phyloP scores from a whole-genome alignment of 371 early-diverging fungal genomes.

The Mortierella sp. region DNA sequence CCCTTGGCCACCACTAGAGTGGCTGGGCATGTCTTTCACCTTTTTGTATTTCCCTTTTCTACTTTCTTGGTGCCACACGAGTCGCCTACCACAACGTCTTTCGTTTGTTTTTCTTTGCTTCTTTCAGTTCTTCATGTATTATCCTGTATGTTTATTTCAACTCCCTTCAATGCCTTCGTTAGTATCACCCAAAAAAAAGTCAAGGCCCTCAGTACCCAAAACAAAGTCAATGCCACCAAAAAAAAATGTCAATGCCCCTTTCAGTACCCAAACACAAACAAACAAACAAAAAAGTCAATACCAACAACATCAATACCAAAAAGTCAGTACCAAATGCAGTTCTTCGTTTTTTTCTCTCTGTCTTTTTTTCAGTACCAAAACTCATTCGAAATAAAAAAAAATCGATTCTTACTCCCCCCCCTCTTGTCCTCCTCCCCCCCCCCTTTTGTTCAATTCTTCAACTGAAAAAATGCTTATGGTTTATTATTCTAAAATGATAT shows the following conservation, averaged over 20 bases:
- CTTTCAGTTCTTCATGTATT: constrained; percentile 6
- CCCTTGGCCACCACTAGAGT: neutral
- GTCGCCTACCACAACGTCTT: neutral
- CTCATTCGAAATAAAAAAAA: constrained; percentile 17
- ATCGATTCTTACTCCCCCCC: constrained; percentile 28
- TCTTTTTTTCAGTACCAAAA: constrained; percentile 14
- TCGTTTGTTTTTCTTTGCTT: neutral
- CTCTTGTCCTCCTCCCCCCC: neutral
- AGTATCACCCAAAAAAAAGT: neutral
- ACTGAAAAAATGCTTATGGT: neutral
- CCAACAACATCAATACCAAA: no score
- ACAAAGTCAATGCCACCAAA: no score
- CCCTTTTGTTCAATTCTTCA: neutral
- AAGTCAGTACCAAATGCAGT: no score
- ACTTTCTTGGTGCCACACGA: neutral
- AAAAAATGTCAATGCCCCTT: no score
- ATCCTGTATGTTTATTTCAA: neutral
- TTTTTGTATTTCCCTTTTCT: neutral
- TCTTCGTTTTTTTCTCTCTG: neutral
- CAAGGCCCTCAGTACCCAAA: no score
- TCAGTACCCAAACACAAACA: no score
- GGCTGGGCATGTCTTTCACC: neutral
- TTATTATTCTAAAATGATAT: neutral
- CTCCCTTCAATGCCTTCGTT: neutral
- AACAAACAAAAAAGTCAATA: no score